Conservation (phyloP, 1,284 basidiomycete species). For the Volvariella surrecta region DNA sequence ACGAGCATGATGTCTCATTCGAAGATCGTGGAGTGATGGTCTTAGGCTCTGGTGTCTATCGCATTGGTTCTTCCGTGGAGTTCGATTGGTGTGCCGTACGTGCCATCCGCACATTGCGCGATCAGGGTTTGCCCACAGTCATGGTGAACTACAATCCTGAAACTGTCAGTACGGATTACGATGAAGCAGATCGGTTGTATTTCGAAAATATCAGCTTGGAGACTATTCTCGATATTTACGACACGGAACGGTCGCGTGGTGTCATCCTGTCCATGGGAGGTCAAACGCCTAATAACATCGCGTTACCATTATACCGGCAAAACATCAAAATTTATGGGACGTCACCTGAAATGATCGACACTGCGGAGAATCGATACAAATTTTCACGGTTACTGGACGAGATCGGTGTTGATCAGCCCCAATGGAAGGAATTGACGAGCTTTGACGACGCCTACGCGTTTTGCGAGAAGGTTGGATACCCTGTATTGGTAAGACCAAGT, state of each 20-base stretch:
- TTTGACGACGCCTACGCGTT: constrained; percentile 85
- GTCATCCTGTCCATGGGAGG: constrained; percentile 98
- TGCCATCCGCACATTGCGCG: constrained; percentile 90
- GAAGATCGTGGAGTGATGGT: constrained; percentile 94
- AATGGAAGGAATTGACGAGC: constrained; percentile 94
- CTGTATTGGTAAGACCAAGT: constrained; percentile 93
- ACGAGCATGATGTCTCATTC: constrained; percentile 88
- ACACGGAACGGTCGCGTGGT: constrained; percentile 82
- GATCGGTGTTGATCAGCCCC: constrained; percentile 95
- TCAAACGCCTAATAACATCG: constrained; percentile 98
- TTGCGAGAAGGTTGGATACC: constrained; percentile 89
- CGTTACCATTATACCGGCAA: constrained; percentile 87
- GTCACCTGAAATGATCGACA: constrained; percentile 99
- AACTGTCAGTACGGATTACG: constrained; percentile 98
- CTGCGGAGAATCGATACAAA: constrained; percentile 98
- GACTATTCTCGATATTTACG: constrained; percentile 96
- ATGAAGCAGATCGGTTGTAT: constrained; percentile 96
- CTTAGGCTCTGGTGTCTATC: constrained; percentile 95
- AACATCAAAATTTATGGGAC: constrained; percentile 98
- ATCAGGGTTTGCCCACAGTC: constrained; percentile 91
- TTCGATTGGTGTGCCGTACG: constrained; percentile 99
- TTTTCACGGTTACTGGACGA: constrained; percentile 97
- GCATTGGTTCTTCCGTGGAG: constrained; percentile 98
- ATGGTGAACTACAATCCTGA: constrained; percentile 99
- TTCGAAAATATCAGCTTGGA: constrained; percentile 98